Percentiles rank a stretch among this genome's conserved stretches.
Conservation (phyloP, 441 rosid species). For the Aleurites moluccanus region DNA sequence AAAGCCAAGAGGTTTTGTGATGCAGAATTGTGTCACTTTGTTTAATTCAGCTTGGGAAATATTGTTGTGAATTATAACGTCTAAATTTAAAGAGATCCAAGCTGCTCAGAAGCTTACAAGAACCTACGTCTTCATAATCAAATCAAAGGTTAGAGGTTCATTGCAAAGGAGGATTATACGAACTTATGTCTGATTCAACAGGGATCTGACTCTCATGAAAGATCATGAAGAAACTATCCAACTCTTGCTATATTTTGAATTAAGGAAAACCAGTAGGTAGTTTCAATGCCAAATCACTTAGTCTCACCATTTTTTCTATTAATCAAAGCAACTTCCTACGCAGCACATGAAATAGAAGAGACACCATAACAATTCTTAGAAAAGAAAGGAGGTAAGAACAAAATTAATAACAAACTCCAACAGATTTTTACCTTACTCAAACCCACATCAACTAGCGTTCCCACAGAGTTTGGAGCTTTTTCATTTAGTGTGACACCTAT, state of each 20-base stretch:
- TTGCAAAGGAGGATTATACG: background rate
- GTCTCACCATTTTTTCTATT: background rate
- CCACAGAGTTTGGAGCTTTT: slow-evolving; percentile 43
- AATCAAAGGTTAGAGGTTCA: background rate
- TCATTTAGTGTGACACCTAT: slow-evolving; percentile 73
- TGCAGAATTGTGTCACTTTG: background rate
- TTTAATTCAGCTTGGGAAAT: background rate
- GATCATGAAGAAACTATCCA: slow-evolving; percentile 4
- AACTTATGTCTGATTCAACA: slow-evolving; percentile 1
- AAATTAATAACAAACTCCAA: background rate
- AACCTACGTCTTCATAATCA: background rate
- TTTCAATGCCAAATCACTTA: background rate
- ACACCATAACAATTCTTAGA: background rate
- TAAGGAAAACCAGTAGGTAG: background rate
- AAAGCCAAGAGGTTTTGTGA: background rate
- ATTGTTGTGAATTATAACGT: background rate
- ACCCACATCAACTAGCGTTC: slow-evolving; percentile 86
- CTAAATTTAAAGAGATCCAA: background rate
- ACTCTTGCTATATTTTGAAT: background rate
- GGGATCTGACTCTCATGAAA: background rate
- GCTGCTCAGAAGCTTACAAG: background rate
- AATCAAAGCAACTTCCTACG: background rate
- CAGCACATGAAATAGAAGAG: background rate
- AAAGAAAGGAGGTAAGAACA: background rate
- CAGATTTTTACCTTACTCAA: slow-evolving; percentile 65